These are phyloP conservation scores for Podospora sp. DNA, from an alignment of 495 filamentous ascomycete species.

Conservation along the genomic window DNA sequence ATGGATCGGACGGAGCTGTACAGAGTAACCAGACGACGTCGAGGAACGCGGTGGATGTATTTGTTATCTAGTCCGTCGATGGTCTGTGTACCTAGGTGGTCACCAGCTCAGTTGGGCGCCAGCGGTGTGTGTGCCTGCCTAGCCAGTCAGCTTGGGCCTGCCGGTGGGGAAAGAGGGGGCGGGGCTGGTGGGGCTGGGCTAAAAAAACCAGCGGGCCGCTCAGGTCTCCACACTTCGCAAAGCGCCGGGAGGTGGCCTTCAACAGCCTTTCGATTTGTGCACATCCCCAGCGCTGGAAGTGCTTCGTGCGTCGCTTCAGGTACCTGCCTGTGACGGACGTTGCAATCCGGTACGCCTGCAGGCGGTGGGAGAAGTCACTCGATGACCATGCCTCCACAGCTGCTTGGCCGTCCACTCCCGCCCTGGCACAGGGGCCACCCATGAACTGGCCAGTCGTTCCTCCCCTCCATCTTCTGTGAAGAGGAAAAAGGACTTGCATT, in stretches of 20 bases:
- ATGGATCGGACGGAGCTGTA: not conserved
- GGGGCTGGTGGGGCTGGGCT: not conserved
- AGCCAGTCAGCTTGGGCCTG: not conserved
- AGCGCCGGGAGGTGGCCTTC: not conserved
- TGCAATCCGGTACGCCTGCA: constrained; percentile 2
- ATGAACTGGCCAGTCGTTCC: not conserved
- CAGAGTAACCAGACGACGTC: not conserved
- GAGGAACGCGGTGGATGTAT: not conserved
- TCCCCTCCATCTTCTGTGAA: constrained; percentile 15
- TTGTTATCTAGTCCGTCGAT: not conserved
- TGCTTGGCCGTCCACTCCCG: not conserved
- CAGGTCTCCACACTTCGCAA: too few species aligned
- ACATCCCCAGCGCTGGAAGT: not conserved
- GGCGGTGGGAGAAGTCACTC: not conserved
- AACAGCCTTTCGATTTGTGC: not conserved
- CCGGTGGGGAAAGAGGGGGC: not conserved
- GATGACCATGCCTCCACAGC: not conserved
- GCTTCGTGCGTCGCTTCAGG: not conserved
- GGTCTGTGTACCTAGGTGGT: not conserved
- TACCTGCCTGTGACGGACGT: constrained; percentile 5
- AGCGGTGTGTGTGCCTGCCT: not conserved
- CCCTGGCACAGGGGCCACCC: not conserved
- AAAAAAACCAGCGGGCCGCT: too few species aligned
- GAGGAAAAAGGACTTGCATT: not conserved
- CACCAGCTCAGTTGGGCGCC: not conserved